Evolutionary conservation across 805 yeast genomes (phyloP), one percentile per base, ranked within the genome.

Genomic region (Kuraishia capsulata): DNA sequence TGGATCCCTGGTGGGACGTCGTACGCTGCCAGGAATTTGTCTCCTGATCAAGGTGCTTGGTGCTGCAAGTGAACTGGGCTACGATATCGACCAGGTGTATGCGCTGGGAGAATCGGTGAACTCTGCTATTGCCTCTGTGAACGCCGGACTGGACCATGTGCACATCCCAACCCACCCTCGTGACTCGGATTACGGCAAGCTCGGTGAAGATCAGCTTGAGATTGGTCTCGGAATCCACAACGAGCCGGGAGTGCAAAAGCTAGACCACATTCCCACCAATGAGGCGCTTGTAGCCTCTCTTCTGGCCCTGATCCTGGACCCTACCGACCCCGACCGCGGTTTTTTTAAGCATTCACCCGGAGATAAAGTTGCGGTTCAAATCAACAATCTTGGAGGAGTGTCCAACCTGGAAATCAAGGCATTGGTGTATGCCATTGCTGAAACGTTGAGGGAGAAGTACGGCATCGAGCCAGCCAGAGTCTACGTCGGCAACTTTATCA

Each of bases 141-240:
- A 54, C 42, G 67, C 65, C 14, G 65, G 65, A 3, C 48, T 62
- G 33, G 64, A 62, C 36, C 67, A 62, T 41, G 54, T 56, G 18
- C 64, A 59, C 39, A 58, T 61, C 26, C 63, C 67, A 14, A 62
- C 64, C 6, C 63, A 60, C 33, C 43, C 37, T 24, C 39, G 40
- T 17, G 37, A 42, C n/a, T 29, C 40, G 1, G 44, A 49, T 26
- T 51, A 51, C 50, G 54, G 54, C 9, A 47, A 50, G 33, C 43
- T 61, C 36, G 52, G 45, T 13, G 46, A 46, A 9, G 51, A 52
- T 37, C 55, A 61, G 41, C 45, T 57, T 20, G 67, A 62, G 36
- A 45, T 61, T 20, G 65, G 67, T 6, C 45, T 62, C 13, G 65
- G 67, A 16, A 62, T 62, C 33, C 69, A 63, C 41, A 62, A 62